These are phyloP conservation scores for Malassezia nana DNA, from an alignment of 1,284 basidiomycete species.

Conservation along the genomic window DNA sequence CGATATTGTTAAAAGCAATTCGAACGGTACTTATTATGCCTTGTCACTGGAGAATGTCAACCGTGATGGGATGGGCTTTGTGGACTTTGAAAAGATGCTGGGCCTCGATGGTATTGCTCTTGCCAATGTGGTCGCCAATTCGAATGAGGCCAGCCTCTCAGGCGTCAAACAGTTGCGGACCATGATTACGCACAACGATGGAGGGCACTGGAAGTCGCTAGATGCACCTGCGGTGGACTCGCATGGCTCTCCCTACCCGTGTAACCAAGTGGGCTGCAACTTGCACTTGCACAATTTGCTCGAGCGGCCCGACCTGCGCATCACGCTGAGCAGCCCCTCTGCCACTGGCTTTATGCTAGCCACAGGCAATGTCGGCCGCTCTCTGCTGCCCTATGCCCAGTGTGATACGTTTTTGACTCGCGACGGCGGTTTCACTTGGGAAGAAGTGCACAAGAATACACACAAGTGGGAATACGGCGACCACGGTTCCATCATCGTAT, in stretches of 20 bases:
- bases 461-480: constrained; percentile 97
- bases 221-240: constrained; percentile 68
- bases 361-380: constrained; percentile 89
- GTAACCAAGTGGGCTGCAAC: constrained; percentile 64
- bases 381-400: constrained; percentile 68
- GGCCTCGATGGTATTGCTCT: constrained; percentile 91
- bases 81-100: constrained; percentile 97
- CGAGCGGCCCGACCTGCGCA: constrained; percentile 74
- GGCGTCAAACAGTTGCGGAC: constrained; percentile 70
- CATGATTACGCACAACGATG: constrained; percentile 92
- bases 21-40: constrained; percentile 92
- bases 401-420: constrained; percentile 92
- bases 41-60: constrained; percentile 79
- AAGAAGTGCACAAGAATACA: constrained; percentile 95
- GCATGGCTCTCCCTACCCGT: constrained; percentile 64
- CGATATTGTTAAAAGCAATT: constrained; percentile 85
- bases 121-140: constrained; percentile 78
- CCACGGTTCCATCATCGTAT: constrained; percentile 81
- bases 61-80: constrained; percentile 72
- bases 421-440: constrained; percentile 94
- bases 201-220: constrained; percentile 78
- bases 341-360: constrained; percentile 87
- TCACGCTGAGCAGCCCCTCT: constrained; percentile 83
- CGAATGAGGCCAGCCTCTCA: constrained; percentile 63
- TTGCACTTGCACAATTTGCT: constrained; percentile 93